These are phyloP conservation scores for Aspergillus brasiliensis DNA, from an alignment of 2,329 filamentous ascomycete genomes.

Conservation along the genomic window DNA sequence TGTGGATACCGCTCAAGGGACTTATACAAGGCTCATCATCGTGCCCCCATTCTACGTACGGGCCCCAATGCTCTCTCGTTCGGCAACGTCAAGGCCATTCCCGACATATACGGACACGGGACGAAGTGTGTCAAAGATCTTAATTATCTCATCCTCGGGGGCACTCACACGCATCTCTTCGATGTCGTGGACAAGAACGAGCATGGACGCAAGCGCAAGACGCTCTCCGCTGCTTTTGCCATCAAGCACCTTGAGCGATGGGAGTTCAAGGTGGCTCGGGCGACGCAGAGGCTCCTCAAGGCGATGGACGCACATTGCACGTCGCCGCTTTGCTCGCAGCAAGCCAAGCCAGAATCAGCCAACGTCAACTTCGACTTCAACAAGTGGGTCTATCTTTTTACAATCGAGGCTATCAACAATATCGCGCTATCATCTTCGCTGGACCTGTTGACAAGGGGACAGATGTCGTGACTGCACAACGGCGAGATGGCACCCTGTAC, in stretches of 20 bases:
- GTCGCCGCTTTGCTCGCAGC: constrained; percentile 27
- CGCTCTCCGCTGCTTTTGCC: constrained; percentile 52
- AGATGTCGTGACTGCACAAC: constrained; percentile 45
- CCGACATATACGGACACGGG: constrained; percentile 53
- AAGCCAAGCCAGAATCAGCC: constrained; percentile 26
- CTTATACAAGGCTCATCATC: constrained; percentile 47
- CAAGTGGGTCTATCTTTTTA: constrained; percentile 56
- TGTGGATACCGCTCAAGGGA: constrained; percentile 44
- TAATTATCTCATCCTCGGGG: constrained; percentile 47
- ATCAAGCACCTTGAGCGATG: constrained; percentile 54
- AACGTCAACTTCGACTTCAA: constrained; percentile 54
- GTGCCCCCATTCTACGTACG: constrained; percentile 44
- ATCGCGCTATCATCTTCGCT: constrained; percentile 54
- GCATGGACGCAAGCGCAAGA: constrained; percentile 52
- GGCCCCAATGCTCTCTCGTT: constrained; percentile 49
- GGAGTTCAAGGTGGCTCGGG: constrained; percentile 54
- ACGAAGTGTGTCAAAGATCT: constrained; percentile 52
- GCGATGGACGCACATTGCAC: constrained; percentile 49
- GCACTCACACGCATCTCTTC: constrained; percentile 52
- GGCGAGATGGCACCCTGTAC: constrained; percentile 48
- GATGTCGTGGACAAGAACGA: constrained; percentile 54
- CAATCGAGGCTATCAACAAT: constrained; percentile 57
- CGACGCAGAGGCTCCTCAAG: constrained; percentile 45
- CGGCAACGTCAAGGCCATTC: constrained; percentile 40
- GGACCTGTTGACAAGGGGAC: constrained; percentile 52